Evolutionary conservation across 345 rosid genomes (phyloP), one percentile per base, ranked within the genome.

Genomic region (Psidium friedrichsthalianum): DNA sequence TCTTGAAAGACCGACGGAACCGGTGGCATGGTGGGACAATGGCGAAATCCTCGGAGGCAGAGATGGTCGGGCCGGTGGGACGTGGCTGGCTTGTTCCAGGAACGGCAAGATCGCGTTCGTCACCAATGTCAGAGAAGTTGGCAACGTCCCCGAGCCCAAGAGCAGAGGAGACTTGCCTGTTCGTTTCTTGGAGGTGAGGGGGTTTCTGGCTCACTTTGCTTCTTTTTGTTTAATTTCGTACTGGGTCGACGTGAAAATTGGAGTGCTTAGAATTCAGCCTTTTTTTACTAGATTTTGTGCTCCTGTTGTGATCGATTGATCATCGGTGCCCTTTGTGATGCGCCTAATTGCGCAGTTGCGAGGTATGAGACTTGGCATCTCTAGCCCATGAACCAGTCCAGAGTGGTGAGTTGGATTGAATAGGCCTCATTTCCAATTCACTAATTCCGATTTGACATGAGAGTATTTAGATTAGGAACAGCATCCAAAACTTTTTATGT

Each of bases 61-160:
- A 91, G 98, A 95, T 88, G 95, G 85, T 51, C 64, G 88, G 36
- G 98, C 93, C 25, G 96, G 98, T 21, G 98, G 98, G 51, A 93
- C 99, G 42, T 96, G 98, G 98, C 85, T 95, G 82, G 99, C 94
- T 36, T 94, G 93, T 89, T 86, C 90, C 1, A 91, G 84, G 89
- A 84, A 83, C 53, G 96, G 98, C 82, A 93, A 88, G 87, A 18
- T 94, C 85, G 98, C 96, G 25, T 95, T 96, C 84, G 76, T 95
- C 86, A 94, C 98, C 40, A 96, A 96, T 86, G 88, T 92, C 85
- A 88, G 94, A 88, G 98, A 94, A 82, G 36, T 86, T 21, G 82
- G 84, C 24, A 86, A 87, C 18, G 51, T 84, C 42, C 92, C 94
- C 74, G 84, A 40, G 49, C 91, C 94, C 56, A 90, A 86, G 86